Base-by-base conservation (phyloP, 768 basidiomycete genomes). In the Boletus reticulatus region DNA sequence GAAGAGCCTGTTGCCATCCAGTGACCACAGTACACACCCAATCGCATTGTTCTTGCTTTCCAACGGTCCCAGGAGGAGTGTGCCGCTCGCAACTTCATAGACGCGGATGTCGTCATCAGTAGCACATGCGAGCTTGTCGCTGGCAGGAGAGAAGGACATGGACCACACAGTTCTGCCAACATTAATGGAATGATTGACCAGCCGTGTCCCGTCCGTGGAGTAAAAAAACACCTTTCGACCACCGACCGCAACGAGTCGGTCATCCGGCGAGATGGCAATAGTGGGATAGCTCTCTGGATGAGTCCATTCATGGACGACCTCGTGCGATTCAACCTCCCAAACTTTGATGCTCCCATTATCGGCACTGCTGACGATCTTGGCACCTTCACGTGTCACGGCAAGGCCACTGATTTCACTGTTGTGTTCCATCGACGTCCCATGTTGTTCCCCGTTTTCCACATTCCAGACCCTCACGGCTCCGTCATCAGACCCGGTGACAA, bases 1-100 rank as follows among this genome's bases (percentile, higher is more conserved):
- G 45, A 54, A 62, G 13, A 64, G 19, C 4, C 7, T 50, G 32
- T 22, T 52, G 6, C 62, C 62, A 32, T 62, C 60, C 4, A 0
- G 47, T 16, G 63, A 58, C 62, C 63, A 64, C 4, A 49, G n/a
- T 6, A 63, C 17, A 14, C 24, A 13, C 0, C 14, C 0, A 9
- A 44, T 17, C 2, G 8, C 4, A 14, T 17, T 22, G 12, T 7
- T 19, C 20, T 43, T n/a, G 8, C 32, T 39, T 1, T n/a, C 1
- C 7, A 51, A 10, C 0, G 37, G 55, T 38, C 43, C 24, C 12
- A 54, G n/a, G 42, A 53, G 0, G 8, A 37, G 49, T 10, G 4
- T 5, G 1, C 52, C 43, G 16, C 13, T 32, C 0, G 49, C 14
- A 12, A 58, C 20, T 14, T 56, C 55, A 8, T 52, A 62, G 1